These are phyloP conservation scores for Cymbidium sinense DNA, from an alignment of 106 monocot species.

Conservation along the genomic window DNA sequence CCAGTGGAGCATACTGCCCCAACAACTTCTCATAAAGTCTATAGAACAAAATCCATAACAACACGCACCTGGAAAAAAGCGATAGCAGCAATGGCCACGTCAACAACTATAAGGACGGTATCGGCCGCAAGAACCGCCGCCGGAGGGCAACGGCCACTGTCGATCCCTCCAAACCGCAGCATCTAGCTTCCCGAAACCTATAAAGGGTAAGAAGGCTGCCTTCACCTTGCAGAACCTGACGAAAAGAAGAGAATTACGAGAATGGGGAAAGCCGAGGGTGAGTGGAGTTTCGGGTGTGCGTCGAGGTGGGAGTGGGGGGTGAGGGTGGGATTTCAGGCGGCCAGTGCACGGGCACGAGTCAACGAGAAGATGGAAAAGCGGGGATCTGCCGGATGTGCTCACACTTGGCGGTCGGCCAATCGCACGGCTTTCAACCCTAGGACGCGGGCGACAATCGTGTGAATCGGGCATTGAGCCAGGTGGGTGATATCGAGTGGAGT, in stretches of 20 bases:
- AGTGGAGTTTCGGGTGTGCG: neutral
- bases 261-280: neutral
- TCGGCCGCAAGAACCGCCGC: slow-evolving; percentile 22
- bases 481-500: too few species aligned
- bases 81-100: slow-evolving; percentile 44
- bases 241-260: neutral
- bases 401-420: neutral
- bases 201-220: neutral
- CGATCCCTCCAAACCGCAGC: neutral
- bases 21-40: neutral
- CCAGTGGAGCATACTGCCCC: neutral
- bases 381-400: neutral
- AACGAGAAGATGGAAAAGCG: neutral
- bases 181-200: neutral
- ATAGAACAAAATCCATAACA: neutral
- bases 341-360: neutral
- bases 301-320: too few species aligned
- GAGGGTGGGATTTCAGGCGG: too few species aligned
- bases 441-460: neutral
- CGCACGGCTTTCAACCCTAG: neutral
- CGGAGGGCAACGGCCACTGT: slow-evolving; percentile 31
- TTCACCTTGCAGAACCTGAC: neutral
- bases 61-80: slow-evolving; percentile 56
- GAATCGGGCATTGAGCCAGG: too few species aligned
- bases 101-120: slow-evolving; percentile 35